Base-by-base conservation (phyloP, 768 basidiomycete species). In the Austroboletus festivus region DNA sequence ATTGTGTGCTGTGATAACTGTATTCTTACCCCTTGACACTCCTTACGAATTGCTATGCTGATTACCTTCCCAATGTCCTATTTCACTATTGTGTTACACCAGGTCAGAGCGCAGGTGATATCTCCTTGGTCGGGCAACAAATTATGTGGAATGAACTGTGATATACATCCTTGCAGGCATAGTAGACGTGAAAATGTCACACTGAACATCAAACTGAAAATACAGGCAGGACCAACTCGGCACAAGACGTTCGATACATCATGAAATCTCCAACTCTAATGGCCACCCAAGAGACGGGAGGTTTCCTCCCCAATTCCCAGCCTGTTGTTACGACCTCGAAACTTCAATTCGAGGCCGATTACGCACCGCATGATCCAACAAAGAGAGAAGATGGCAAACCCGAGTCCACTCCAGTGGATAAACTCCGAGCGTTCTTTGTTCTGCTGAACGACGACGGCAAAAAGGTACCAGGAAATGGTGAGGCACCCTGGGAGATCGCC, bases 401-500 rank as follows among this genome's bases (percentile, higher is more conserved):
- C 82, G 38, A 86, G 74, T 3, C 82, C 81, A 18, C 74, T 76
- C 82, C 82, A 87, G 64, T 84, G 82, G 46, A 87, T 72, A 67
- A 86, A 83, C 47, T 67, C 72, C 44, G 74, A 70, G 38, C 61
- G 66, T 30, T 65, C 68, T 42, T 67, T 62, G 37, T 51, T 66
- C 62, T 81, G 71, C 51, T 78, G 71, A 20, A 72, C 73, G 65
- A 81, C 86, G 67, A 86, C 77, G 24, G 80, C 85, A 56, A 80
- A 83, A 24, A 87, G 68, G 35, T 73, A 76, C 79, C 81, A 85
- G 6, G 83, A 73, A 57, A 86, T 81, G 47, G 81, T 82, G 48
- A 82, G 75, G 45, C 82, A 76, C 1, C 81, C 86, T 0, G 84
- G 83, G 22, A 86, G 72, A 61, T 87, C 85, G 26, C 85, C 85